These are phyloP conservation scores for Fusarium bulbicola DNA, from an alignment of 2,329 filamentous ascomycete genomes.

Conservation along the genomic window DNA sequence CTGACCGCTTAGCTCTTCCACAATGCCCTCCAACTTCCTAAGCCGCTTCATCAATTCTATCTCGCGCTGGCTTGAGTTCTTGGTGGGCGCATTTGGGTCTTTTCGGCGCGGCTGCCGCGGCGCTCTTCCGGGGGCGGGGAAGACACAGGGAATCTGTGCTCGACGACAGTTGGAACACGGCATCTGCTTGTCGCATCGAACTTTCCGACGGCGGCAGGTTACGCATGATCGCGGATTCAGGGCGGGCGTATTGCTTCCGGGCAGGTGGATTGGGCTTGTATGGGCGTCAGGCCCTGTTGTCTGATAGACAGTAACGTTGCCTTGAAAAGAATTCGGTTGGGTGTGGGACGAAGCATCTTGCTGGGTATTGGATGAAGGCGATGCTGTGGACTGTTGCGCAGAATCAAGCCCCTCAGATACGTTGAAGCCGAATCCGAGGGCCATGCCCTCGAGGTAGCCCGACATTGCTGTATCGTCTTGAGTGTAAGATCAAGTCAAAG, in stretches of 20 bases:
- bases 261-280: conserved; percentile 47
- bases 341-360: conserved; percentile 30
- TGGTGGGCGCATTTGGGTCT: conserved; percentile 69
- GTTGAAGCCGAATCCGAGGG: conserved; percentile 41
- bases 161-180: conserved; percentile 79
- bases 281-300: conserved; percentile 53
- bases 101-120: conserved; percentile 73
- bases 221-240: conserved; percentile 61
- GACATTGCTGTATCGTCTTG: conserved; percentile 33
- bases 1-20: conserved; percentile 73
- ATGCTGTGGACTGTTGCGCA: conserved; percentile 32
- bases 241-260: conserved; percentile 47
- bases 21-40: conserved; percentile 78
- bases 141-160: conserved; percentile 76
- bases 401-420: conserved; percentile 34
- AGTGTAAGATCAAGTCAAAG: neutral
- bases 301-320: conserved; percentile 51
- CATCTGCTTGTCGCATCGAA: conserved; percentile 81
- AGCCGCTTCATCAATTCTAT: conserved; percentile 77
- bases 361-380: conserved; percentile 38
- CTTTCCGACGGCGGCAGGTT: conserved; percentile 67
- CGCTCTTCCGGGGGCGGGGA: conserved; percentile 77
- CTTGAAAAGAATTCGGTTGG: conserved; percentile 37
- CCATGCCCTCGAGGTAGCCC: conserved; percentile 35
- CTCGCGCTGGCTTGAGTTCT: conserved; percentile 69